Evolutionary conservation across 176 grass and related monocot genomes (phyloP).

Genomic region (Echinochloa phyllopogon): DNA sequence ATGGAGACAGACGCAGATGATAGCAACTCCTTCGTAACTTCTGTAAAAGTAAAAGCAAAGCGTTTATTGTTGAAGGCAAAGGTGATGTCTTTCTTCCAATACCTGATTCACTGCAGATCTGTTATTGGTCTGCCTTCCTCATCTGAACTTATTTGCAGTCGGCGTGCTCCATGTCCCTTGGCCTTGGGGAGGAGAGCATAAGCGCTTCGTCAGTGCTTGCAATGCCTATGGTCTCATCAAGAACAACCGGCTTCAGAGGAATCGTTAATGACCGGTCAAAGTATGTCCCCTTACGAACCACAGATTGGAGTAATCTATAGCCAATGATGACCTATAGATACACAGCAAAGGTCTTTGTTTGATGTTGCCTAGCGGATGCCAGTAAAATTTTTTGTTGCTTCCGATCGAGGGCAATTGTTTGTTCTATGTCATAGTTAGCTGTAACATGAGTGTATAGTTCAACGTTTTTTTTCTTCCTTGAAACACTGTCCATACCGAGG

Average conservation of each 20-base stretch:
- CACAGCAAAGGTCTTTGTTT: conserved; percentile 59
- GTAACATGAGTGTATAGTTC: conserved; percentile 62
- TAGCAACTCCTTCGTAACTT: conserved; percentile 55
- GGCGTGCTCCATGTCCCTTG: conserved; percentile 82
- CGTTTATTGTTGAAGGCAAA: conserved; percentile 77
- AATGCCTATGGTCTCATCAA: conserved; percentile 93
- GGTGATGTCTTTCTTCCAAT: conserved; percentile 52
- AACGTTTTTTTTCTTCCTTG: not conserved
- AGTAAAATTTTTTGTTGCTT: conserved; percentile 56
- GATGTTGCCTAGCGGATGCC: conserved; percentile 51
- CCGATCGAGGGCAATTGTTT: conserved; percentile 41
- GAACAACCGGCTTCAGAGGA: conserved; percentile 83
- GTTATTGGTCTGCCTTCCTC: conserved; percentile 17
- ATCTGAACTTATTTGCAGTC: conserved; percentile 59
- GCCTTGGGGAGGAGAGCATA: conserved; percentile 73
- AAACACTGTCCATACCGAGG: conserved; percentile 45
- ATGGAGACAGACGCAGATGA: conserved; percentile 64
- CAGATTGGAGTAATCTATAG: conserved; percentile 68
- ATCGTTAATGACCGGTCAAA: conserved; percentile 72
- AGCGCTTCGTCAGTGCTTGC: conserved; percentile 85
- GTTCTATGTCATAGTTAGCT: conserved; percentile 46
- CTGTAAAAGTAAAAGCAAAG: conserved; percentile 70
- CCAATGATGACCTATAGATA: conserved; percentile 54
- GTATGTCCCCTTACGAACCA: conserved; percentile 63
- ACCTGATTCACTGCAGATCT: not conserved